A percentile compares a stretch with the other conserved stretches of the same genome.
Conservation (phyloP, 768 basidiomycete species). For the Mycena belliarum region DNA sequence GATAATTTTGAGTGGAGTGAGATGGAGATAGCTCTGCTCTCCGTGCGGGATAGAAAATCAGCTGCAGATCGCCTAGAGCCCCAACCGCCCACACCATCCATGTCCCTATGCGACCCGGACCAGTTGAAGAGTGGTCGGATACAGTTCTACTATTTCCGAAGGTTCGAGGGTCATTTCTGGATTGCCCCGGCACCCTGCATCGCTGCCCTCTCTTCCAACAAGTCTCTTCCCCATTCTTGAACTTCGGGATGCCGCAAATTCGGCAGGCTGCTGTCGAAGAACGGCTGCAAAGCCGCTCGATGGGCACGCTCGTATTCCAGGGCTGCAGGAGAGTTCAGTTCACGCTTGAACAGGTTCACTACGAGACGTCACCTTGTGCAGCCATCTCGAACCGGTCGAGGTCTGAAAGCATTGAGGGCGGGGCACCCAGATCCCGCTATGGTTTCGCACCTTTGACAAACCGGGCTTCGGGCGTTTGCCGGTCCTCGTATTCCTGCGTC, state of each 20-base stretch:
- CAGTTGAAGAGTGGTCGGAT: no score
- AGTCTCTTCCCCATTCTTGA: slow-evolving; percentile 63
- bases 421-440: neutral
- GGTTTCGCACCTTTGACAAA: slow-evolving; percentile 77
- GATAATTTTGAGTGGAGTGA: no score
- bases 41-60: no score
- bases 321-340: slow-evolving; percentile 40
- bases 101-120: no score
- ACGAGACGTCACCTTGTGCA: slow-evolving; percentile 57
- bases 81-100: no score
- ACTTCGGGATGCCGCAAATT: slow-evolving; percentile 72
- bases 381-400: slow-evolving; percentile 90
- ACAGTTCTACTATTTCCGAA: no score
- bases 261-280: slow-evolving; percentile 82
- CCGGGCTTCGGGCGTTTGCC: slow-evolving; percentile 67
- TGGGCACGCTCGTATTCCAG: slow-evolving; percentile 70
- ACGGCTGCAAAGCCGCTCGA: slow-evolving; percentile 57
- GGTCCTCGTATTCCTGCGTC: slow-evolving; percentile 80
- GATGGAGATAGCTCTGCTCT: no score
- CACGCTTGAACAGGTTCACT: neutral
- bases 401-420: slow-evolving; percentile 49
- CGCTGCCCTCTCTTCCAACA: slow-evolving; percentile 48
- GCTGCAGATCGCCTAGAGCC: no score
- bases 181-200: neutral
- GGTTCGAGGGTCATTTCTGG: no score